Evolutionary conservation across 345 rosid genomes (phyloP).

Genomic region (Triadica sebifera): DNA sequence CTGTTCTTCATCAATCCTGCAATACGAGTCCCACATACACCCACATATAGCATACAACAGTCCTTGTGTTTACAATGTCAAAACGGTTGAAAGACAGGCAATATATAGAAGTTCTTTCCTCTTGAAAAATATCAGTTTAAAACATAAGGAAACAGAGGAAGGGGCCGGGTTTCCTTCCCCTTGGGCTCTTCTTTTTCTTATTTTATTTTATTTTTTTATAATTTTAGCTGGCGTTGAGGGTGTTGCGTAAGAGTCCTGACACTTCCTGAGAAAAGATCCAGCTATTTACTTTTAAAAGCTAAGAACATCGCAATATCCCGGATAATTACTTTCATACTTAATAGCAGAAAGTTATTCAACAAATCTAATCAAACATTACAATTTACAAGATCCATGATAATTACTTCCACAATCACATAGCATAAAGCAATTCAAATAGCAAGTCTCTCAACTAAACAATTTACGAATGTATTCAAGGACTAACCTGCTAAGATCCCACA

Average conservation of each 20-base stretch:
- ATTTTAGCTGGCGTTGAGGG: too few relatives aligned
- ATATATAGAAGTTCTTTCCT: neutral
- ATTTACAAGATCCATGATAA: too few relatives aligned
- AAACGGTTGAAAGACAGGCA: neutral
- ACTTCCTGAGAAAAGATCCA: neutral
- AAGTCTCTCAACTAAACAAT: neutral
- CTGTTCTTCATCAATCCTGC: slow-evolving; percentile 38
- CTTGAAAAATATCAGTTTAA: neutral
- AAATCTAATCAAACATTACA: neutral
- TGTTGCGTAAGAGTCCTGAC: neutral
- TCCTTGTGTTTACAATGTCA: too few relatives aligned
- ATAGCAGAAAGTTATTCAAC: neutral
- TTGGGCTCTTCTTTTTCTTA: too few relatives aligned
- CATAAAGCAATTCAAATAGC: neutral
- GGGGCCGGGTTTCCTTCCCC: too few relatives aligned
- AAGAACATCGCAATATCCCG: neutral
- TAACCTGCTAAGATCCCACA: slow-evolving; percentile 99
- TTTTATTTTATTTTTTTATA: too few relatives aligned
- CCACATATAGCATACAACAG: neutral
- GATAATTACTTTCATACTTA: neutral
- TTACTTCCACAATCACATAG: neutral
- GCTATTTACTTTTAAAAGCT: neutral
- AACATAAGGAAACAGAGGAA: neutral
- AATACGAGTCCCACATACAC: neutral
- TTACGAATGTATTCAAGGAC: slow-evolving; percentile 12